Base-by-base conservation (phyloP, 1,284 basidiomycete species). In the Irpex lacteus region DNA sequence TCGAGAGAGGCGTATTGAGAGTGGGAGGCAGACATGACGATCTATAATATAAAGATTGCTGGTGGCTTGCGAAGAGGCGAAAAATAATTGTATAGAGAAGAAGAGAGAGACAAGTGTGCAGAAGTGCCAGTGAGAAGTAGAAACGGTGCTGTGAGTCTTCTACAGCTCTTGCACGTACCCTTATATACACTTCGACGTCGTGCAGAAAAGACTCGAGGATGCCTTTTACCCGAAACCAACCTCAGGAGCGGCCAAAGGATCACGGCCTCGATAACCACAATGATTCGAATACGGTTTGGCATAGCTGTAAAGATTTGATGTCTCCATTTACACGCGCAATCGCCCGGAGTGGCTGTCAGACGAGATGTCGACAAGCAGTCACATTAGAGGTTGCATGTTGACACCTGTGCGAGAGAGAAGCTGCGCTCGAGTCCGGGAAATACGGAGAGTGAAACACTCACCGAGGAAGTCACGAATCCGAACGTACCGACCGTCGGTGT, bases 11-110 rank as follows among this genome's bases (percentile, higher is more conserved):
- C 60, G 59, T 61, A 66, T 49, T 59, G 58, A 32, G 61, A 59
- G 54, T 66, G 59, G 44, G 40, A n/a, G 5, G 59, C 32, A 60
- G 61, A 60, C 65, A 66, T 66, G 62, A 49, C 49, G 61, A 34
- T 52, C 50, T 52, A 18, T 21, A 21, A 52, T 52, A 52, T n/a
- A 52, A 52, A 52, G 50, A 18, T 52, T 52, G 50, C 50, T 18
- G 50, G 7, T 52, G 50, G 34, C 15, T 34, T 56, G 54, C 34
- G 26, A 56, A 56, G 54, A 15, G 54, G 6, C 2, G n/a, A 26
- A 34, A 18, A 32, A 15, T 36, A 56, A 36, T 5, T 13, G 54
- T 34, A 8, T 56, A 8, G 34, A 56, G 21, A 18, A 15, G 54
- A 56, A 56, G 54, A 56, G 54, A 32, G 54, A 56, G 54, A 56